Evolutionary conservation across 805 yeast genomes (phyloP), one percentile per base, ranked within the genome.

Genomic region (Ogataea paraovalis): DNA sequence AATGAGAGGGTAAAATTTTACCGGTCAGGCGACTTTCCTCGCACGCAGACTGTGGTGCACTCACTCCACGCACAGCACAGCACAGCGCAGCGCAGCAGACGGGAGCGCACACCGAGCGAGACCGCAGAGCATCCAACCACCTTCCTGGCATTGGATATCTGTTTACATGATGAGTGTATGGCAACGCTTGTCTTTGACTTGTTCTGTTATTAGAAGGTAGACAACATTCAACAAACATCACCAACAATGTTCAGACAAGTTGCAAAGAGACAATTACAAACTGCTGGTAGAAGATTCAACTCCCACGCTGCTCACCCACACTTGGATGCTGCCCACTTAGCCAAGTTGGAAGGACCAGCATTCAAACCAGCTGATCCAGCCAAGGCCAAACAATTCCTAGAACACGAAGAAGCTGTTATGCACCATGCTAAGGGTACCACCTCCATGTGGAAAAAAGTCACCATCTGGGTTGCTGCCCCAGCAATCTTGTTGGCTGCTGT

Each of bases 381-480:
- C 57, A 85, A 86, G 57, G 95, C 89, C 53, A 78, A 80, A 58
- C 88, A 80, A 32, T 89, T 81, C 75, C 74, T 72, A 63, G 76
- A 80, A 59, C 74, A 74, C 44, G 53, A 75, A 54, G 78, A 80
- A 58, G 87, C 84, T 57, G 78, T 87, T 64, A 75, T 75, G 61
- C 83, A 83, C 66, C 99, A 92, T 73, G 91, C 97, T 48, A 74
- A 69, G 53, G 76, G 79, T 55, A 84, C 96, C 55, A 77, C 95
- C 51, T 70, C 72, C 39, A 74, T 83, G 59, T 92, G 99, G 99
- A 82, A 80, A 71, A 91, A 87, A 69, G 78, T 92, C 71, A 79
- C 96, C 40, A 72, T 79, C 64, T 78, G 79, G 50, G 82, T 89
- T 50, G 96, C 96, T 49, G 68, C 85, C 43, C 99, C 99, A 60